Evolutionary conservation across 139 green algal species (phyloP), one percentile per base, ranked within the genome.

Genomic region (Asterochloris erici): DNA sequence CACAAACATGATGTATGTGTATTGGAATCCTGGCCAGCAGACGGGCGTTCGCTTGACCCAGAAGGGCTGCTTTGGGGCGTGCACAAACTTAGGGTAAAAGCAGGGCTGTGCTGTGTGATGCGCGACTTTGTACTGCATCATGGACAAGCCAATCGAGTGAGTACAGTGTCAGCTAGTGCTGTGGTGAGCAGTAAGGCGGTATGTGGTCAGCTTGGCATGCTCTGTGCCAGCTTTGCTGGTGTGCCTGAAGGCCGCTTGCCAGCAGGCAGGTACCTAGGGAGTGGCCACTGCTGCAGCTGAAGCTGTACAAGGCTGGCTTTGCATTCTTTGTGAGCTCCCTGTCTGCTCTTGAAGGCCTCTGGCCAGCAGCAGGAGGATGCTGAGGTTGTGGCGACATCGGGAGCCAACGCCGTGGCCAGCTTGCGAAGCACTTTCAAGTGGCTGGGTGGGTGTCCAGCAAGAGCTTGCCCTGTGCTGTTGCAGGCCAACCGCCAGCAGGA

Each of bases 401-500:
- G 4, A 71, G 17, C 17, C 21, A 26, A 26, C 66, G 19, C 17
- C 9, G 21, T 24, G 66, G 66, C 17, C 19, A 26, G 21, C 66
- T 26, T 21, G 21, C 1, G 17, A 26, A 71, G 66, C 19, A 71
- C 21, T 26, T 21, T 24, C 17, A 71, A 71, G 9, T 71, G 66
- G 66, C 66, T 54, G 38, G 66, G 4, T 71, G 1, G 9, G 66
- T 26, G 66, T 4, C n/a, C 19, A 21, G 17, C 10, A 71, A 21
- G 21, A 71, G 17, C 21, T 26, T 71, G 17, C n/a, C 24, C 6
- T 29, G 71, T 38, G 60, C 26, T n/a, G 47, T 0, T 84, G 60
- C 80, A 84, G 80, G 80, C 80, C 16, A 68, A 77, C 69, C 80
- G 80, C n/a, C 80, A 77, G 54, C 75, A 76, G 79, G 80, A 84